Conservation (phyloP, 2,329 filamentous ascomycete genomes). For the Rachicladosporium sp. region DNA sequence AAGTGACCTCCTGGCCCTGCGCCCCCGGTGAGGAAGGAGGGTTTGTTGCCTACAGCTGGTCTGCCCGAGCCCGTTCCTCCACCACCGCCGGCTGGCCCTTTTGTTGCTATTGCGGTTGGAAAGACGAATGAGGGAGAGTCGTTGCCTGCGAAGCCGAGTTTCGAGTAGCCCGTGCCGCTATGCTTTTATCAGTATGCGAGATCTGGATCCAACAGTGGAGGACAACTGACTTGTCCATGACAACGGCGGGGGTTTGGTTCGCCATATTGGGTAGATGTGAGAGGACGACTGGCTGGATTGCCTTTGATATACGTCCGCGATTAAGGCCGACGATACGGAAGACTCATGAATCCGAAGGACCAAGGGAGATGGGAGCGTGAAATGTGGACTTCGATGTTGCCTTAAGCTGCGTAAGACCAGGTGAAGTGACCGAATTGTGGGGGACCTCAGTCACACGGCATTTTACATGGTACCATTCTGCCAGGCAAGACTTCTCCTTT, state of each 20-base stretch:
- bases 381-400: too few species aligned
- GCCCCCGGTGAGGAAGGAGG: conserved; percentile 84
- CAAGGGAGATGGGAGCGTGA: too few species aligned
- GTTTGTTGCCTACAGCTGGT: conserved; percentile 85
- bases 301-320: too few species aligned
- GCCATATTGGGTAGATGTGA: conserved; percentile 52
- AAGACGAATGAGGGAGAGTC: conserved; percentile 99
- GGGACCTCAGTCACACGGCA: too few species aligned
- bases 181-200: conserved; percentile 13
- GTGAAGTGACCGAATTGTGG: too few species aligned
- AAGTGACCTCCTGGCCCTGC: conserved; percentile 73
- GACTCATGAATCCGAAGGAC: too few species aligned
- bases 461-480: too few species aligned
- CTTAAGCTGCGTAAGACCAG: too few species aligned
- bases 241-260: conserved; percentile 98
- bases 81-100: conserved; percentile 57
- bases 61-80: conserved; percentile 69
- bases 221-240: conserved; percentile 99
- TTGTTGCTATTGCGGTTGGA: conserved; percentile 95
- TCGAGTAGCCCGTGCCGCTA: conserved; percentile 98
- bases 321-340: too few species aligned
- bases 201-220: conserved; percentile 7
- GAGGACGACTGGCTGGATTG: too few species aligned
- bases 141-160: conserved; percentile 98
- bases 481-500: too few species aligned